Conservation (phyloP, 306 rosid species). For the Astragalus glycyphyllos region DNA sequence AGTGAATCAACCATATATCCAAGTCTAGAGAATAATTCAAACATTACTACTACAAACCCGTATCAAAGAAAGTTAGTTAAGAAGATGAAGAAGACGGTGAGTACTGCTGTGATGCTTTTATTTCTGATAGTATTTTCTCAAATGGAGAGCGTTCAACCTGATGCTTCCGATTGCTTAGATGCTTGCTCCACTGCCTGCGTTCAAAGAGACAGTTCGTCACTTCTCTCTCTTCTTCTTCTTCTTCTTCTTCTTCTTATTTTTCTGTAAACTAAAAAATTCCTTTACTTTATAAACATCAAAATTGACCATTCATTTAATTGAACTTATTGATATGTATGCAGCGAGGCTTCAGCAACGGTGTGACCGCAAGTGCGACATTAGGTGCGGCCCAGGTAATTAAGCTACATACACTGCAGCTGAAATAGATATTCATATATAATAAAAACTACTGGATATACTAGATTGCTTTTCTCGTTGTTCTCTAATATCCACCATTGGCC, state of each 20-base stretch:
- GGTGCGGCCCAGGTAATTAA: slow-evolving; percentile 65
- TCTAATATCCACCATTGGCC: too few species aligned
- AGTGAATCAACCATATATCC: too few species aligned
- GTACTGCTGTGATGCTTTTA: slow-evolving; percentile 43
- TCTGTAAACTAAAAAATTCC: neutral
- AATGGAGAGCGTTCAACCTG: slow-evolving; percentile 37
- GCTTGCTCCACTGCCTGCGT: slow-evolving; percentile 67
- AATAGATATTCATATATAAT: too few species aligned
- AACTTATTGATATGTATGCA: slow-evolving; percentile 39
- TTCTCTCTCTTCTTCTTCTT: neutral
- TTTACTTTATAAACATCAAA: neutral
- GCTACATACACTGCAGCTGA: too few species aligned
- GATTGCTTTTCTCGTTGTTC: too few species aligned
- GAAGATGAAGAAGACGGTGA: slow-evolving; percentile 45
- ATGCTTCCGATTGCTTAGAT: slow-evolving; percentile 52
- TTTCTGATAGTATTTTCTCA: slow-evolving; percentile 44
- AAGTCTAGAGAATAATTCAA: too few species aligned
- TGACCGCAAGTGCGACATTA: slow-evolving; percentile 62
- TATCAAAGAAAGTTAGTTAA: neutral
- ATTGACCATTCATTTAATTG: neutral
- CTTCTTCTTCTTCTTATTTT: too few species aligned
- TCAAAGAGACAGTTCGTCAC: slow-evolving; percentile 45
- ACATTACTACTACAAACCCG: too few species aligned
- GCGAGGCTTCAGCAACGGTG: slow-evolving; percentile 60
- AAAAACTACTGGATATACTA: too few species aligned